Conservation (phyloP, 2,329 filamentous ascomycete genomes). For the Orbilia ellipsospora region DNA sequence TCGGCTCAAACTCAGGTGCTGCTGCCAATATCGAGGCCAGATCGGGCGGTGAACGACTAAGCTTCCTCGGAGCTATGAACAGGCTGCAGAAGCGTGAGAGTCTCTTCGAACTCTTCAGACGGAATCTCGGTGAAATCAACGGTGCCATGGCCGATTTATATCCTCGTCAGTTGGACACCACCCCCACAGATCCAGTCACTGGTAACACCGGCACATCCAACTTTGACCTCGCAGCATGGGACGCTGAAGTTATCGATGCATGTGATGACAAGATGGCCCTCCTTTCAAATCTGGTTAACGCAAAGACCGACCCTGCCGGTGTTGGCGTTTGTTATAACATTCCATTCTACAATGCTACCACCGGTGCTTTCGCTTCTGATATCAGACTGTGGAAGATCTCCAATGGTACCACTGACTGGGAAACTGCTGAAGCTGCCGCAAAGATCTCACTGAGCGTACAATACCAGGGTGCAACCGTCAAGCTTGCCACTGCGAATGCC, state of each 20-base stretch:
- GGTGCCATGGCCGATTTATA: background rate
- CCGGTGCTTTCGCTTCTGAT: slow-evolving; percentile 80
- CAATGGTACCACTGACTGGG: slow-evolving; percentile 67
- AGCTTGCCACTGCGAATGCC: slow-evolving; percentile 61
- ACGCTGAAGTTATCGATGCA: slow-evolving; percentile 35
- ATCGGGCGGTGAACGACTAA: slow-evolving; percentile 4
- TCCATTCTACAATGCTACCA: slow-evolving; percentile 73
- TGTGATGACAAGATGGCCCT: slow-evolving; percentile 25
- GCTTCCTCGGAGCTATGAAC: slow-evolving; percentile 32
- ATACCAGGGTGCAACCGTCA: slow-evolving; percentile 64
- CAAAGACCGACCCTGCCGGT: slow-evolving; percentile 77
- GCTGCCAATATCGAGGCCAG: slow-evolving; percentile 4
- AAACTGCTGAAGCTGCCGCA: slow-evolving; percentile 60
- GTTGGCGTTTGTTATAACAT: slow-evolving; percentile 86
- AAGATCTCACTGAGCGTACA: slow-evolving; percentile 64
- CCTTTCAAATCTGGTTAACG: slow-evolving; percentile 64
- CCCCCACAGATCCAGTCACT: slow-evolving; percentile 32
- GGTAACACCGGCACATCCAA: slow-evolving; percentile 35
- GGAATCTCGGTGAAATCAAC: slow-evolving; percentile 31
- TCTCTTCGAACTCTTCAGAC: slow-evolving; percentile 25
- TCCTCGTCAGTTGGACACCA: slow-evolving; percentile 25
- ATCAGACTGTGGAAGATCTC: slow-evolving; percentile 78
- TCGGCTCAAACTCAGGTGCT: slow-evolving; percentile 4
- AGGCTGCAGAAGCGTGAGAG: slow-evolving; percentile 31
- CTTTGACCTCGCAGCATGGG: slow-evolving; percentile 33